Evolutionary conservation across 768 basidiomycete genomes (phyloP).

Genomic region (Hericium coralloides): DNA sequence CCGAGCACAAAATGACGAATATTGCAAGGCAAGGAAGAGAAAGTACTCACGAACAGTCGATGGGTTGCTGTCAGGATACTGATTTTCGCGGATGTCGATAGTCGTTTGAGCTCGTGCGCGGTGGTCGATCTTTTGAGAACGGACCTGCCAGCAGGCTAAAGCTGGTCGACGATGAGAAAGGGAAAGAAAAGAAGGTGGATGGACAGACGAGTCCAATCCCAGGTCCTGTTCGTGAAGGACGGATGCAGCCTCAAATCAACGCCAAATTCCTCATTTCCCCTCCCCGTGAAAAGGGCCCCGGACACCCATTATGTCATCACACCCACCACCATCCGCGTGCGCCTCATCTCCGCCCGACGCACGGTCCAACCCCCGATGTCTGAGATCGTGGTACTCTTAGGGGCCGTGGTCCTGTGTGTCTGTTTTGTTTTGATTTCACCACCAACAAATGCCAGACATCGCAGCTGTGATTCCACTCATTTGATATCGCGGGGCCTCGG

Average conservation of each 20-base stretch:
- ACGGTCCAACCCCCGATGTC: too few species aligned
- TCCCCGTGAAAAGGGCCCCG: not conserved
- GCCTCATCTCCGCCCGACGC: not conserved
- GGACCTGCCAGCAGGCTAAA: conserved; percentile 19
- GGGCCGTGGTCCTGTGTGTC: too few species aligned
- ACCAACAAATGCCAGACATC: too few species aligned
- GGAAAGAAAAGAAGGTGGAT: conserved; percentile 6
- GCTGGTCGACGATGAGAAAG: conserved; percentile 11
- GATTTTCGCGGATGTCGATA: conserved; percentile 8
- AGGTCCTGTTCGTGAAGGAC: conserved; percentile 12
- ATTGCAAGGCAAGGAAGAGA: not conserved
- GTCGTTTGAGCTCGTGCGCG: conserved; percentile 8
- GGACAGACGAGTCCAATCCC: conserved; percentile 15
- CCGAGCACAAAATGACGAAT: too few species aligned
- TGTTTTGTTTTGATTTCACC: too few species aligned
- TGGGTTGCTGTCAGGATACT: conserved; percentile 3
- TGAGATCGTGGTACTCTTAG: too few species aligned
- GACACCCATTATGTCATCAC: not conserved
- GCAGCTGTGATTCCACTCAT: too few species aligned
- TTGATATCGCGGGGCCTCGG: too few species aligned
- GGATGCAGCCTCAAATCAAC: not conserved
- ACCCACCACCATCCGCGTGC: not conserved
- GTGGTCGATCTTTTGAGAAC: conserved; percentile 15
- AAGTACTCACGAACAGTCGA: conserved; percentile 13
- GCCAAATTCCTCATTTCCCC: not conserved